Conservation (phyloP, 306 rosid genomes). For the Vigna mungo region DNA sequence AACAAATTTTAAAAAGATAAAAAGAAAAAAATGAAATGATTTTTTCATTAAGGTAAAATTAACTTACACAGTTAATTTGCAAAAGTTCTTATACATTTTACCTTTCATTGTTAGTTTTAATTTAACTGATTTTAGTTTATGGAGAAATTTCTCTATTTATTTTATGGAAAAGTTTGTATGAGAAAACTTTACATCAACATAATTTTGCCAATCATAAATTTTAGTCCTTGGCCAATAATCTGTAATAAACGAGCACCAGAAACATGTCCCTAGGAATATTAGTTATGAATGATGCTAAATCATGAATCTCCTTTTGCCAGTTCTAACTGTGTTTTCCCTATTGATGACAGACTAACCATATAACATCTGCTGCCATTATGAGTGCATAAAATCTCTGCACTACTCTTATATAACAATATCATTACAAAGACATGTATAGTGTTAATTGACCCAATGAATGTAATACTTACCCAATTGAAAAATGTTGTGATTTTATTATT, state of each 20-base stretch:
- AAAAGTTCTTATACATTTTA: too few relatives aligned
- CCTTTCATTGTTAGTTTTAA: too few relatives aligned
- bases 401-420: background rate
- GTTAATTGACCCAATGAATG: background rate
- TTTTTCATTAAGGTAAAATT: too few relatives aligned
- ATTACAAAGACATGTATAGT: background rate
- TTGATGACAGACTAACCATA: background rate
- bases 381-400: background rate
- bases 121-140: too few relatives aligned
- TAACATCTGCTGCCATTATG: constrained; percentile 8
- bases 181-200: background rate
- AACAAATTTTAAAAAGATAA: too few relatives aligned
- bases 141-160: too few relatives aligned
- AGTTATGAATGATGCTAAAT: background rate
- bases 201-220: background rate
- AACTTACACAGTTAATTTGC: too few relatives aligned
- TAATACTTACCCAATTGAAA: background rate
- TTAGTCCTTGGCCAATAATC: background rate
- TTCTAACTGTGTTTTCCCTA: background rate
- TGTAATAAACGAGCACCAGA: background rate
- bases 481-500: background rate
- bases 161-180: too few relatives aligned
- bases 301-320: background rate
- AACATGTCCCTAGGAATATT: background rate
- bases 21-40: too few relatives aligned